Evolutionary conservation across 371 early-diverging fungal species (phyloP).

Genomic region (Dichotomocladium elegans): DNA sequence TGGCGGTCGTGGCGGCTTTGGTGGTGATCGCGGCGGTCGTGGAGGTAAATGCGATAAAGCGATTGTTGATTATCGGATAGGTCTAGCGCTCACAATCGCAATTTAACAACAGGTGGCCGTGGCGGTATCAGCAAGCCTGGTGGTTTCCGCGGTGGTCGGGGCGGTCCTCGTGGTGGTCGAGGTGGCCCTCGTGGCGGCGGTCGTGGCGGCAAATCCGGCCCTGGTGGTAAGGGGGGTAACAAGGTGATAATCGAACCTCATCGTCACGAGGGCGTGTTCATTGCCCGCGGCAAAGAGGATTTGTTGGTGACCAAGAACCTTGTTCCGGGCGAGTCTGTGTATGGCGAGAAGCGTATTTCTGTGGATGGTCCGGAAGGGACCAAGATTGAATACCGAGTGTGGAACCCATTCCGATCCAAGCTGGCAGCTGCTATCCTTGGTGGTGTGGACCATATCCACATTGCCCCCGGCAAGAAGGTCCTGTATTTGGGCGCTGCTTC

Average conservation of each 20-base stretch:
- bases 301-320: conserved; percentile 98
- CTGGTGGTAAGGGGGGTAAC: conserved; percentile 86
- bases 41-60: conserved; percentile 1
- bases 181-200: conserved; percentile 49
- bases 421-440: conserved; percentile 99
- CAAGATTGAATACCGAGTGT: conserved; percentile 99
- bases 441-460: conserved; percentile 97
- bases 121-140: conserved; percentile 25
- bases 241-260: conserved; percentile 97
- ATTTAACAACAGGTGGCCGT: conserved; percentile 27
- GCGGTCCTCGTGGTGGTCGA: conserved; percentile 44
- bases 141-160: conserved; percentile 39
- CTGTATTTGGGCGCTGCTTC: conserved; percentile 99
- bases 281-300: conserved; percentile 99
- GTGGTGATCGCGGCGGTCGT: conserved; percentile 16
- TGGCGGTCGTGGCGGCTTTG: conserved; percentile 13
- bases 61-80: no score
- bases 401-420: conserved; percentile 99
- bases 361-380: conserved; percentile 93
- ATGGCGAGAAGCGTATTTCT: conserved; percentile 99
- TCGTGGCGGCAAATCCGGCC: conserved; percentile 56
- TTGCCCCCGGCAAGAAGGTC: conserved; percentile 98
- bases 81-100: conserved; percentile 25
- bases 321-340: conserved; percentile 98
- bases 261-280: conserved; percentile 95